These are phyloP conservation scores for Pelargonium citronellum DNA, from an alignment of 441 rosid genomes.

Conservation along the genomic window DNA sequence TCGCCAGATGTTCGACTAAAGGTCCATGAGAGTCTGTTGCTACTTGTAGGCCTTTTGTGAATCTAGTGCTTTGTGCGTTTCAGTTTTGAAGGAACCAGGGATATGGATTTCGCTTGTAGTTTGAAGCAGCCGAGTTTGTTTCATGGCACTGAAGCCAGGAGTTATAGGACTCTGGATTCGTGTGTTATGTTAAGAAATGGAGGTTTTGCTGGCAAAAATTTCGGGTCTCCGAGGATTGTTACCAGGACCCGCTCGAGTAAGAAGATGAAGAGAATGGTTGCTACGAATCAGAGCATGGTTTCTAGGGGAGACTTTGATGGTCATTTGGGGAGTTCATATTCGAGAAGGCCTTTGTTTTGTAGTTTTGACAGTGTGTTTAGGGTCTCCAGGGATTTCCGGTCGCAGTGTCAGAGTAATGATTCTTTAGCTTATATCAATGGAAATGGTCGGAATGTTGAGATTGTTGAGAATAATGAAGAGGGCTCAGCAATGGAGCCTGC, in stretches of 20 bases:
- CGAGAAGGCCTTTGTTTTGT: conserved; percentile 27
- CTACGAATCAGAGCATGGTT: conserved; percentile 29
- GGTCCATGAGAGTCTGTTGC: conserved; percentile 26
- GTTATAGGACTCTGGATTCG: conserved; percentile 27
- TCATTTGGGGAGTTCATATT: conserved; percentile 22
- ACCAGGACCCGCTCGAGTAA: conserved; percentile 25
- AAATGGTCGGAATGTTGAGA: conserved; percentile 45
- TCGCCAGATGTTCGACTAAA: conserved; percentile 45
- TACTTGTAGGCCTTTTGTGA: conserved; percentile 1
- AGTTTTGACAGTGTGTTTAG: conserved; percentile 26
- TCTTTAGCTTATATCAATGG: conserved; percentile 52
- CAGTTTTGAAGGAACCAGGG: conserved; percentile 17
- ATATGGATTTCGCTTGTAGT: conserved; percentile 55
- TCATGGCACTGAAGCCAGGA: conserved; percentile 30
- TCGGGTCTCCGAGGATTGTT: conserved; percentile 25
- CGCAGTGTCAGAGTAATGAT: conserved; percentile 57
- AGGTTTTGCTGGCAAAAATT: conserved; percentile 31
- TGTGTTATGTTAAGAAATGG: conserved; percentile 34
- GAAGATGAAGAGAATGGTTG: conserved; percentile 29
- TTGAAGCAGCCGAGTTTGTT: conserved; percentile 37
- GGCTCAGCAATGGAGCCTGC: conserved; percentile 19
- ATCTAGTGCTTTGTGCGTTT: conserved; percentile 16
- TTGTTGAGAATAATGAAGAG: conserved; percentile 34
- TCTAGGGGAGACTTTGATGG: conserved; percentile 26
- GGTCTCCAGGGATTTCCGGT: conserved; percentile 30